Base-by-base conservation (phyloP, 2,329 filamentous ascomycete genomes). In the Cladosporium sp. region DNA sequence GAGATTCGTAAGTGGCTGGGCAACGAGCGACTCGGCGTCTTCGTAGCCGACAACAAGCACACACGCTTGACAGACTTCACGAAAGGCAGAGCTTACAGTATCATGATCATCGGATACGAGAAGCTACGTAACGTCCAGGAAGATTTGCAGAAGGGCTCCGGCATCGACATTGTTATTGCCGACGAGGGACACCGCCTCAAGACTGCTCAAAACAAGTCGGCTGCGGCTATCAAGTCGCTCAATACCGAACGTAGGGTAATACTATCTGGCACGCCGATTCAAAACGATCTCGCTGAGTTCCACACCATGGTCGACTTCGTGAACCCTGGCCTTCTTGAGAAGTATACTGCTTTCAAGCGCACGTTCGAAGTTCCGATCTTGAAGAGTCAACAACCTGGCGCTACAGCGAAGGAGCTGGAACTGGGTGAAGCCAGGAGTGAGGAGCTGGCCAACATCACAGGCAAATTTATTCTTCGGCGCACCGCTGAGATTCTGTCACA, bases 1-100 rank as follows among this genome's bases (percentile, higher is more conserved):
- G 90, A 92, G 73, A 90, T 92, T 69, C 84, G 84, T 66, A 92
- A 91, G 73, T 92, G 90, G 90, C 82, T 92, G 1, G 89, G 89
- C 0, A 88, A 86, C 69, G 88, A 91, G 71, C 81, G 88, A 26
- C 84, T 92, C 65, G 89, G 89, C 4, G 87, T 92, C 1, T 88
- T 90, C 70, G 85, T 91, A 14, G 85, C 84, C 24, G 87, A 87
- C 68, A 83, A 87, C 67, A 84, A 84, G 67, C 84, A 84, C 65
- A 87, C 83, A 67, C 84, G 85, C 55, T 78, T 91, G 32, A 87
- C 85, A 1, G 87, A 90, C 73, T 92, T 92, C 73, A 91, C 89
- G 1, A 86, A 82, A 77, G 88, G 89, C 34, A 88, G 83, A 72
- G 83, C 84, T 28, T 92, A 91, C 73, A 89, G 84, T 70, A 82